A percentile compares a stretch with the other conserved stretches of the same genome.
Conservation (phyloP, 176 grass and related monocot species). For the Lolium rigidum region DNA sequence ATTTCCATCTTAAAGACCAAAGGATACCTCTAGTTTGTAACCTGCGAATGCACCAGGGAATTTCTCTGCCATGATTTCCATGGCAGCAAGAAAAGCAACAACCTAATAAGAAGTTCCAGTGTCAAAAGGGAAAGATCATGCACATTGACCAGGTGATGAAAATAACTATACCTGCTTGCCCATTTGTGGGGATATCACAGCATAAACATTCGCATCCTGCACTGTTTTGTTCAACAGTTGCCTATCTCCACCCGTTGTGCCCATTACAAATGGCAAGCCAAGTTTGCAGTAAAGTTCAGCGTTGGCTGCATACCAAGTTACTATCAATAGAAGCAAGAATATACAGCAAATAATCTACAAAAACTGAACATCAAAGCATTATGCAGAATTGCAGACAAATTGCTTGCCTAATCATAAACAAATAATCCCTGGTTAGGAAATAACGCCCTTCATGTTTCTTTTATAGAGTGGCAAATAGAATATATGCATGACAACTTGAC, state of each 20-base stretch:
- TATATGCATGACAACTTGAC: conserved; percentile 2
- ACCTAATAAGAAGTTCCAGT: conserved; percentile 58
- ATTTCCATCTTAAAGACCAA: conserved; percentile 21
- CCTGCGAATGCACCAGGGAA: conserved; percentile 93
- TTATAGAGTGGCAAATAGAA: conserved; percentile 25
- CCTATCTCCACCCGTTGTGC: conserved; percentile 85
- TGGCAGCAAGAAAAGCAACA: conserved; percentile 95
- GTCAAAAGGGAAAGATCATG: conserved; percentile 18
- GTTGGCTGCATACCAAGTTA: conserved; percentile 55
- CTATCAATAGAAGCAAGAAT: conserved; percentile 29
- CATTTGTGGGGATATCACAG: conserved; percentile 97
- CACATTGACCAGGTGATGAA: neutral
- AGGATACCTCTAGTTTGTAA: conserved; percentile 80
- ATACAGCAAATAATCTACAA: conserved; percentile 34
- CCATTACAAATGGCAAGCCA: conserved; percentile 92
- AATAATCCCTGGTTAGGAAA: neutral
- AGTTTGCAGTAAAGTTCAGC: conserved; percentile 89
- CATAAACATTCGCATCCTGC: conserved; percentile 77
- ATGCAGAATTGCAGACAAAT: conserved; percentile 18
- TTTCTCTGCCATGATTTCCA: conserved; percentile 92
- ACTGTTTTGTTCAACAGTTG: conserved; percentile 73
- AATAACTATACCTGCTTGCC: conserved; percentile 76
- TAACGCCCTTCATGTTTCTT: neutral
- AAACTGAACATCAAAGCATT: conserved; percentile 32
- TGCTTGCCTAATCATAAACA: conserved; percentile 2